Evolutionary conservation across 495 filamentous ascomycete species (phyloP), one percentile per base, ranked within the genome.

Genomic region (Cenococcum geophilum): DNA sequence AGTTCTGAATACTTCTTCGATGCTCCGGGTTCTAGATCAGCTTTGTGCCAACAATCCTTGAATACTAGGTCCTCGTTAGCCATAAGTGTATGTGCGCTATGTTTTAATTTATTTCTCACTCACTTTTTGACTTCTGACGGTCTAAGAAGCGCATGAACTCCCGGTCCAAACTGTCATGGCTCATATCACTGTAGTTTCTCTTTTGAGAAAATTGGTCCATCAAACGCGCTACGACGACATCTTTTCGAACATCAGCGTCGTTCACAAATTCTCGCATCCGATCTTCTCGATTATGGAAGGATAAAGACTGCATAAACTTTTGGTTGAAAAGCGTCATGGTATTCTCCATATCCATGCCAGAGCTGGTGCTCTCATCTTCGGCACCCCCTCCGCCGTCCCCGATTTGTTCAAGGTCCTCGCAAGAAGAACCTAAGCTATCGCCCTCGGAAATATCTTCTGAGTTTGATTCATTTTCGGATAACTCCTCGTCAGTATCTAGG

Each of bases 21-120:
- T 0, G 73, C 73, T 6, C 73, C 72, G 0, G 76, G 75, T 37
- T 73, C 74, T 1, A 80, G 59, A 60, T 80, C 77, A 18, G 68
- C 76, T 20, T 66, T 63, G 53, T 79, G 78, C 66, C 76, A 79
- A 37, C 66, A 65, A 55, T 74, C 63, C 34, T 79, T 75, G 55
- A 77, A 75, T 20, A 73, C 77, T 78, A 54, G 12, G 8, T 12
- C 0, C n/a, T 0, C 8, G 27, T 64, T 34, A 67, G 43, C 52
- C n/a, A 37, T 18, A 22, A 16, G 23, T 5, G 36, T 20, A 21
- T 16, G 9, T 10, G 10, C 14, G 45, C 32, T 32, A 6, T 32
- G 6, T 32, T 34, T 16, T 0, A 23, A 59, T 21, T 27, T 27
- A 2, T 25, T 53, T 10, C 11, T 14, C 40, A 45, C 62, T 68